Conservation (phyloP, 345 rosid species). For the Laguncularia racemosa region DNA sequence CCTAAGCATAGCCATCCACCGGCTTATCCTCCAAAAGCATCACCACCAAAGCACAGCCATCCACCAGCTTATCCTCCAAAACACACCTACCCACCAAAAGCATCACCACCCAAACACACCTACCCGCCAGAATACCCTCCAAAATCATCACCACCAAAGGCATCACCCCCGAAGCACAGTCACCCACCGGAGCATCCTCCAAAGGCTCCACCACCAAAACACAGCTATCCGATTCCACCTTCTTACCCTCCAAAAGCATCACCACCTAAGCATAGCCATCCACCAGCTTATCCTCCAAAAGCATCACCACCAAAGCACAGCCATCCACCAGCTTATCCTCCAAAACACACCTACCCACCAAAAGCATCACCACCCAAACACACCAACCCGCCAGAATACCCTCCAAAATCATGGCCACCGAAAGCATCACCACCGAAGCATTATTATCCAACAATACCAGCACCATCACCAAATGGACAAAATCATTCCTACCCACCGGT, state of each 20-base stretch:
- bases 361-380: slow-evolving; percentile 1
- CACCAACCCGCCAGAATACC: not conserved
- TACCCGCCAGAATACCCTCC: slow-evolving; percentile 3
- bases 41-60: slow-evolving; percentile 3
- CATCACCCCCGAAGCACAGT: slow-evolving; percentile 1
- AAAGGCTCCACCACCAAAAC: slow-evolving; percentile 6
- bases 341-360: not conserved
- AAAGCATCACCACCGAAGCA: no score
- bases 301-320: not conserved
- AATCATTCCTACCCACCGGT: slow-evolving; percentile 1
- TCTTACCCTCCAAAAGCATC: not conserved
- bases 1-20: slow-evolving; percentile 8
- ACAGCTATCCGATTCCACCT: no score
- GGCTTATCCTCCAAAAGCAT: not conserved
- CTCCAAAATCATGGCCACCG: slow-evolving; percentile 9
- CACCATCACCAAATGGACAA: not conserved
- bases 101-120: not conserved
- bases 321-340: slow-evolving; percentile 2
- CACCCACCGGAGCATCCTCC: slow-evolving; percentile 1
- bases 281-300: slow-evolving; percentile 4
- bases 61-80: not conserved
- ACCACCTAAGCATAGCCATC: slow-evolving; percentile 9
- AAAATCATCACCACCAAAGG: slow-evolving; percentile 8
- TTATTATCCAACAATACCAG: slow-evolving; percentile 8
- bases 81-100: not conserved